Evolutionary conservation across 2,329 filamentous ascomycete species (phyloP).

Genomic region (Alternaria brassicicola): DNA sequence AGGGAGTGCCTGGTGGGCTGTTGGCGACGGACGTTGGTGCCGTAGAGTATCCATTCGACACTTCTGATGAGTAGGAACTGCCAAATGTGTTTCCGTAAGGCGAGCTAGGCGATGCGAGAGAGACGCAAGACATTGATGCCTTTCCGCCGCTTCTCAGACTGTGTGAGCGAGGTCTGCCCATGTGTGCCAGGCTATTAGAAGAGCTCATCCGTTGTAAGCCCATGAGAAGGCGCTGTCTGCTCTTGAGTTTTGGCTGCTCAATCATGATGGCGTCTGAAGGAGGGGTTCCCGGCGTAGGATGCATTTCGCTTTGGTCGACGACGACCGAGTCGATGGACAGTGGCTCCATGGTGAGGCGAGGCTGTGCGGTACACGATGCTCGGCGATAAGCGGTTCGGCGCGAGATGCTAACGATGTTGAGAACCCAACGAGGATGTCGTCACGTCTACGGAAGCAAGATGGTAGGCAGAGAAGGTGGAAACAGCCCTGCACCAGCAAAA

Average conservation of each 20-base stretch:
- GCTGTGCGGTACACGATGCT: conserved; percentile 4
- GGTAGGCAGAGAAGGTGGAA: conserved; percentile 5
- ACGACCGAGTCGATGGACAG: conserved; percentile 48
- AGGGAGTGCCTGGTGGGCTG: conserved; percentile 56
- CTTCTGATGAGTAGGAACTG: conserved; percentile 61
- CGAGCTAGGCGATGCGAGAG: conserved; percentile 59
- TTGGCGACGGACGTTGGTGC: conserved; percentile 60
- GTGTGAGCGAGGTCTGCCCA: conserved; percentile 68
- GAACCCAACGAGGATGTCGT: not conserved
- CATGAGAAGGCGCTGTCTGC: conserved; percentile 72
- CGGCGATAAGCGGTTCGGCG: conserved; percentile 12
- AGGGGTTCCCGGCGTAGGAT: conserved; percentile 21
- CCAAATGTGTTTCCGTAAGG: conserved; percentile 61
- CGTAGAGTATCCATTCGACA: conserved; percentile 63
- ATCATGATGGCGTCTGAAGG: conserved; percentile 38
- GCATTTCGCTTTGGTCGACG: conserved; percentile 37
- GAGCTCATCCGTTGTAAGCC: conserved; percentile 83
- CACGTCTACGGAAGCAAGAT: conserved; percentile 7
- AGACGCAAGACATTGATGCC: conserved; percentile 69
- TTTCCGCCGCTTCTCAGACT: conserved; percentile 69
- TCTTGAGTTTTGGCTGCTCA: conserved; percentile 64
- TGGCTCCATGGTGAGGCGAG: conserved; percentile 40
- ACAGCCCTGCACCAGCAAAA: conserved; percentile 7
- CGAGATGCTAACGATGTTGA: conserved; percentile 9
- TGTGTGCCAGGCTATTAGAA: conserved; percentile 71